Percentiles rank a stretch among this genome's conserved stretches.
Evolutionary conservation across 228 moss, liverwort and hornwort species (phyloP).

Genomic region (Sphagnum fallax): DNA sequence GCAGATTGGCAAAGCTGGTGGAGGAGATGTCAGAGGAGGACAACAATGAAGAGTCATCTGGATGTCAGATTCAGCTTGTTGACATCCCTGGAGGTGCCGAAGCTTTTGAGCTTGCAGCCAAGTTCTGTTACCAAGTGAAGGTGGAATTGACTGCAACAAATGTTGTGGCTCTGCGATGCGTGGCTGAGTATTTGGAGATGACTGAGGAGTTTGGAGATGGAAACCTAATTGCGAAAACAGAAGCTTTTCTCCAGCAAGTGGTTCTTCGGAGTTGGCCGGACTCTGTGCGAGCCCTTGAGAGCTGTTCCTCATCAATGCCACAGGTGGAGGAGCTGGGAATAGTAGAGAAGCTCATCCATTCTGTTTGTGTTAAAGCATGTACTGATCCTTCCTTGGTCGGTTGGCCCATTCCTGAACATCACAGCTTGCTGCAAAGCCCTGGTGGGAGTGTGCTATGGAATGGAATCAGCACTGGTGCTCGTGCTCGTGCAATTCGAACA

Average conservation of each 20-base stretch:
- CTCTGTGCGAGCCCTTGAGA: slow-evolving; percentile 71
- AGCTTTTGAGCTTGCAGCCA: slow-evolving; percentile 93
- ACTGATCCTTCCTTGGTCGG: slow-evolving; percentile 62
- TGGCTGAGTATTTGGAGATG: slow-evolving; percentile 87
- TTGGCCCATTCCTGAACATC: slow-evolving; percentile 72
- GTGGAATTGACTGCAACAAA: slow-evolving; percentile 70
- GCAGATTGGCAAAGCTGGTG: slow-evolving; percentile 61
- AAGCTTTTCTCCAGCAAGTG: slow-evolving; percentile 68
- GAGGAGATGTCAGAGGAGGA: slow-evolving; percentile 61
- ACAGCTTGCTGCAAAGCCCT: slow-evolving; percentile 70
- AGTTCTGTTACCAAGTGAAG: slow-evolving; percentile 91
- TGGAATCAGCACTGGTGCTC: slow-evolving; percentile 92
- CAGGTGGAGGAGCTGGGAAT: slow-evolving; percentile 69
- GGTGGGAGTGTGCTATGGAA: slow-evolving; percentile 97
- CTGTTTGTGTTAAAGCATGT: slow-evolving; percentile 61
- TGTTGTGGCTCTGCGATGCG: slow-evolving; percentile 65
- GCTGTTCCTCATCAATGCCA: slow-evolving; percentile 43
- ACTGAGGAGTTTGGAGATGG: slow-evolving; percentile 76
- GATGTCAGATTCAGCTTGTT: slow-evolving; percentile 50
- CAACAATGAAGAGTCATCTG: slow-evolving; percentile 34
- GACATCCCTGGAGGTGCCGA: slow-evolving; percentile 73
- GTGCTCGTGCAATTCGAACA: slow-evolving; percentile 41
- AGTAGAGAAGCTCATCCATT: slow-evolving; percentile 61
- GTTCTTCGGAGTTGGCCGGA: slow-evolving; percentile 85
- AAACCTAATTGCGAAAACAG: slow-evolving; percentile 66